Percentiles rank a stretch among this genome's conserved stretches.
Conservation (phyloP, 164 flowering plant species). For the Cinnamomum micranthum region DNA sequence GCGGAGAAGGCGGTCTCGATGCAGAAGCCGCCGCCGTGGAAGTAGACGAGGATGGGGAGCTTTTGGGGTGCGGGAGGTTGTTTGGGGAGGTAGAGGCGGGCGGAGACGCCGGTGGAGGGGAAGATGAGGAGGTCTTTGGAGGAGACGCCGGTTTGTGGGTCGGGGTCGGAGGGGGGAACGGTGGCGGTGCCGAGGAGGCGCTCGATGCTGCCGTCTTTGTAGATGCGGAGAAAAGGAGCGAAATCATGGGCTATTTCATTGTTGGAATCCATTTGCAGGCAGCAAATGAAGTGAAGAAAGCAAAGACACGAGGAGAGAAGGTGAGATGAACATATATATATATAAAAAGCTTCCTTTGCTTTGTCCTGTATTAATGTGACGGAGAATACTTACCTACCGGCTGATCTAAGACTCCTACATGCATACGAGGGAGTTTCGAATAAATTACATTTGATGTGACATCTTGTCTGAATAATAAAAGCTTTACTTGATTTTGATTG, state of each 20-base stretch:
- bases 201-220: constrained; percentile 29
- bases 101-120: constrained; percentile 8
- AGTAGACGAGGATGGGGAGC: constrained; percentile 47
- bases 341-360: too few relatives aligned
- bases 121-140: constrained; percentile 24
- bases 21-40: constrained; percentile 59
- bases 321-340: too few relatives aligned
- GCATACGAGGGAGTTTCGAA: too few relatives aligned
- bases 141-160: constrained; percentile 18
- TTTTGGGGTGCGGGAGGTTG: neutral
- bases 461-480: too few relatives aligned
- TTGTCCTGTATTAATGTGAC: too few relatives aligned
- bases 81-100: constrained; percentile 19
- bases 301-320: neutral
- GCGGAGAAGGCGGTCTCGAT: constrained; percentile 39
- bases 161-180: constrained; percentile 20
- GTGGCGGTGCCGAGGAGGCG: constrained; percentile 9
- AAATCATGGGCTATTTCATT: neutral
- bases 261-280: neutral
- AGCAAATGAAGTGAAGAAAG: neutral
- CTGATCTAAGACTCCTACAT: too few relatives aligned
- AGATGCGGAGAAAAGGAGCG: constrained; percentile 14
- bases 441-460: too few relatives aligned
- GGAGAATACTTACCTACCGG: too few relatives aligned
- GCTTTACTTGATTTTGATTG: too few relatives aligned